phyloP scores from a whole-genome alignment of 179 eudicot species.

The Silene noctiflora region DNA sequence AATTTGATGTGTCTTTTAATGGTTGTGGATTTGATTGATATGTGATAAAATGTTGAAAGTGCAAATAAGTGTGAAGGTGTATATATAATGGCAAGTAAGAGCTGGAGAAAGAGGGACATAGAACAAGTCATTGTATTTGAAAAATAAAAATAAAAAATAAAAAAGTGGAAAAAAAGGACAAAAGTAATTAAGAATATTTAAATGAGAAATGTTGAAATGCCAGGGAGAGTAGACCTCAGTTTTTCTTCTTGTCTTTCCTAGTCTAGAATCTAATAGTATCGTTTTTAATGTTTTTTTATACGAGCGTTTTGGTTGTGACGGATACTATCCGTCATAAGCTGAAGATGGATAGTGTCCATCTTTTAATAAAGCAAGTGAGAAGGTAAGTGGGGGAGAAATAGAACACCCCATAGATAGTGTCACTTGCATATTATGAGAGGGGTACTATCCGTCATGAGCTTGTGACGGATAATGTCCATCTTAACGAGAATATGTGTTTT shows the following conservation, averaged over 20 bases:
- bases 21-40: neutral
- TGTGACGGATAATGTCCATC: no score
- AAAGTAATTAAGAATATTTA: conserved; percentile 23
- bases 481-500: no score
- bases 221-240: conserved; percentile 32
- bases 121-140: conserved; percentile 36
- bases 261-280: conserved; percentile 38
- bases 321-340: no score
- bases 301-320: no score
- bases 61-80: conserved; percentile 17
- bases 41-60: conserved; percentile 24
- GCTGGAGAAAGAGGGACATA: conserved; percentile 57
- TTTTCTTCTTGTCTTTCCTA: conserved; percentile 39
- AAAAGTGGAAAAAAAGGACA: conserved; percentile 17
- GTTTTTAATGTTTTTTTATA: conserved; percentile 14
- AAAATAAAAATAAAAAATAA: neutral
- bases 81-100: conserved; percentile 35
- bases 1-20: no score
- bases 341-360: no score
- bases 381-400: no score
- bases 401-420: no score
- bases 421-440: no score
- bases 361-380: no score
- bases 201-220: conserved; percentile 31
- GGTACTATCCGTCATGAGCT: no score